These are phyloP conservation scores for Circinella umbellata DNA, from an alignment of 371 early-diverging fungal genomes.

Conservation along the genomic window DNA sequence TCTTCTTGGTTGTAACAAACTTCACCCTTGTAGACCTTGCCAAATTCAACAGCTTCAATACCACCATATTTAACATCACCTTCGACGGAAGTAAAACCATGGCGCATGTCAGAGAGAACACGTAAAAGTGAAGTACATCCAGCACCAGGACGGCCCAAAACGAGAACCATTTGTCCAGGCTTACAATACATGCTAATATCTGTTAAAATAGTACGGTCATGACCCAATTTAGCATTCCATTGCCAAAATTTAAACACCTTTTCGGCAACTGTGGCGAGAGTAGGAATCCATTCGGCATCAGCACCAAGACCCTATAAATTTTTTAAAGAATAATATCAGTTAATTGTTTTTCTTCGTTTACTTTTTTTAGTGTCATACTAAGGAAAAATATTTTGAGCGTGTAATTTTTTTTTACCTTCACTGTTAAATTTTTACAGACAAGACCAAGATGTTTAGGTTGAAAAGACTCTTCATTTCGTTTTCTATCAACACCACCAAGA, in stretches of 20 bases:
- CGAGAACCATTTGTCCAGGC: constrained; percentile 59
- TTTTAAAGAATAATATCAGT: neutral
- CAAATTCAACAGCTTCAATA: constrained; percentile 43
- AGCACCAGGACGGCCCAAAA: constrained; percentile 57
- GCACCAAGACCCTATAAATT: constrained; percentile 28
- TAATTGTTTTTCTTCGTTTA: too few species aligned
- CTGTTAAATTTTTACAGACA: constrained; percentile 45
- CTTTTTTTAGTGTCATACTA: too few species aligned
- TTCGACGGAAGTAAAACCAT: constrained; percentile 39
- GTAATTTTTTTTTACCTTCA: constrained; percentile 25
- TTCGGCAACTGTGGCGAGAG: constrained; percentile 10
- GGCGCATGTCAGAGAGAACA: constrained; percentile 48
- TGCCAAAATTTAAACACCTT: constrained; percentile 25
- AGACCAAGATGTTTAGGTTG: constrained; percentile 54
- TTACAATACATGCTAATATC: constrained; percentile 55
- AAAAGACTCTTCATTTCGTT: constrained; percentile 37
- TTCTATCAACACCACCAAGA: constrained; percentile 20
- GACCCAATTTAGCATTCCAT: constrained; percentile 24
- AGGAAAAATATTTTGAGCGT: neutral
- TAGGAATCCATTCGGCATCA: constrained; percentile 31
- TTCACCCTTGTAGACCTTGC: constrained; percentile 41
- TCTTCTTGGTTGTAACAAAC: constrained; percentile 57
- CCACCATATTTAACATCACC: constrained; percentile 53
- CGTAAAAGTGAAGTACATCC: constrained; percentile 59
- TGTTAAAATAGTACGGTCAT: constrained; percentile 48